Base-by-base conservation (phyloP, 805 yeast genomes). In the Ogataea chonburiensis region DNA sequence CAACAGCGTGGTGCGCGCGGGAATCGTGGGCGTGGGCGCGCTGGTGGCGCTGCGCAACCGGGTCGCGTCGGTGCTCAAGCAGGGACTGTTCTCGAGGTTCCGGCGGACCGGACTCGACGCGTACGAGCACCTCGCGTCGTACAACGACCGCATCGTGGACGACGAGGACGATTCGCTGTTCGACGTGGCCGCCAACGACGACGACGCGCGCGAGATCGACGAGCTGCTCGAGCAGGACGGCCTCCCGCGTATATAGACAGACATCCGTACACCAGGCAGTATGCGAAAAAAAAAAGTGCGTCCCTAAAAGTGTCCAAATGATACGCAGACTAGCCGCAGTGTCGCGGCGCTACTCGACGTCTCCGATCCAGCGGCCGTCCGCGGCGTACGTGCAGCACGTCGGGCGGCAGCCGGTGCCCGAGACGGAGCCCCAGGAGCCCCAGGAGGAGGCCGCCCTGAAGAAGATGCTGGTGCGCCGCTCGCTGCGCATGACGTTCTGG, bases 1-100 rank as follows among this genome's bases (percentile, higher is more conserved):
- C 13, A 84, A 82, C 47, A 51, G 56, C 16, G 66, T 80, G 15
- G 81, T 81, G 3, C 69, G 62, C 45, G 71, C 75, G n/a, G 84
- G 85, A 0, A 69, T 81, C 13, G 53, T 66, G 24, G 30, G 45
- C 10, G 46, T 50, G 36, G 43, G 53, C 6, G 38, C 43, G 1
- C 20, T 50, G 19, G 36, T 52, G 10, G 19, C 47, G 3, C 9
- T 43, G 5, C 42, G 38, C 8, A 52, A 44, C 27, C 42, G 36
- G 27, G 17, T 49, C 8, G 25, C 43, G 1, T 37, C 43, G 10
- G 27, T 50, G 12, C 39, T 55, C 13, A 50, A 50, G 24, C 51
- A 56, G 23, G 58, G 63, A 20, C 37, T 55, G 0, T 36, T 45
- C 11, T 40, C 47, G 2, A 37, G 51, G 22, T 40, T 51, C 27